Evolutionary conservation across 192 early-diverging fungal species (phyloP).

Genomic region (Gonapodya prolifera): DNA sequence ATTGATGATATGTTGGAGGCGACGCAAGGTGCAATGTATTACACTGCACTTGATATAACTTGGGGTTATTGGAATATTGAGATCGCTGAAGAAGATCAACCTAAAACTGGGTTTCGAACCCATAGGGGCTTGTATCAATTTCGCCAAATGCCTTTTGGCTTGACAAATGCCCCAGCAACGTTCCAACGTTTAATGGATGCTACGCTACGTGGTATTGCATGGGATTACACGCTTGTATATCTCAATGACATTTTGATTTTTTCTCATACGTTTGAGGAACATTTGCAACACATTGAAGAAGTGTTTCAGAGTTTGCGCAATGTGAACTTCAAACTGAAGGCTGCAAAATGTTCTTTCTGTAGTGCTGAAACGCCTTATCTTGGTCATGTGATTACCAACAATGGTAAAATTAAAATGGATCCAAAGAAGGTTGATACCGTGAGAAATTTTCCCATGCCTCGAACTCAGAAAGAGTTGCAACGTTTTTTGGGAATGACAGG

Average conservation of each 20-base stretch:
- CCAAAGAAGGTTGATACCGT: conserved; percentile 16
- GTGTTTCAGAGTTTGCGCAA: conserved; percentile 17
- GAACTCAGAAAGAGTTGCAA: conserved; percentile 8
- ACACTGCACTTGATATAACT: conserved; percentile 1
- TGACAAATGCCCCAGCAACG: conserved; percentile 20
- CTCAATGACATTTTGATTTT: conserved; percentile 38
- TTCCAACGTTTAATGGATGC: conserved; percentile 29
- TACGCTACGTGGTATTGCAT: conserved; percentile 12
- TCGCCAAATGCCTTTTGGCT: conserved; percentile 20
- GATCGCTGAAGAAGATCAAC: conserved; percentile 8
- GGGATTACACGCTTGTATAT: conserved; percentile 12
- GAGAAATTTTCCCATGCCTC: conserved; percentile 12
- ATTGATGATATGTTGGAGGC: conserved; percentile 22
- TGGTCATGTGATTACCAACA: conserved; percentile 18
- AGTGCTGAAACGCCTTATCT: neutral
- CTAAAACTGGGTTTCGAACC: conserved; percentile 20
- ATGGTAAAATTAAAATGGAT: conserved; percentile 19
- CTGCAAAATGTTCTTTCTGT: conserved; percentile 21
- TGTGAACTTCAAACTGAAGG: conserved; percentile 19
- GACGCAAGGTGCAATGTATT: neutral
- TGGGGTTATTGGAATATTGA: conserved; percentile 5
- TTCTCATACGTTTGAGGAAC: conserved; percentile 9
- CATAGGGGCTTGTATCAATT: conserved; percentile 20
- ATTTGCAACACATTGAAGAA: conserved; percentile 10
- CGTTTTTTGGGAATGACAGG: conserved; percentile 18